Percentiles rank a stretch among this genome's conserved stretches.
Evolutionary conservation across 306 rosid genomes (phyloP).

Genomic region (Rubus idaeus): DNA sequence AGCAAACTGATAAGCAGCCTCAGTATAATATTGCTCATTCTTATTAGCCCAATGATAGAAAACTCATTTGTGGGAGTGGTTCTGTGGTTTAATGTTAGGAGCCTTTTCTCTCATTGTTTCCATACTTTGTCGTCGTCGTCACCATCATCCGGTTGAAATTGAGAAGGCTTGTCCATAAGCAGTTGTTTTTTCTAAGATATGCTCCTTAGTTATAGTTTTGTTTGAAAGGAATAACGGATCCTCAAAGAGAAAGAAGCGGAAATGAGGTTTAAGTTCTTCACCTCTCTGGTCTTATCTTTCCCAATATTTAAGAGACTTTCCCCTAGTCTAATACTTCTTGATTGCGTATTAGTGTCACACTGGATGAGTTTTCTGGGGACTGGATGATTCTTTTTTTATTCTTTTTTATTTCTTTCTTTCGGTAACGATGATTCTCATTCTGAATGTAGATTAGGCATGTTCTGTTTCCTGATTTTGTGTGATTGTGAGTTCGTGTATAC

Average conservation of each 20-base stretch:
- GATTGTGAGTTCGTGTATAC: background rate
- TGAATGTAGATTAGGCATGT: background rate
- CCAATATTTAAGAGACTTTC: background rate
- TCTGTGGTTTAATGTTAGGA: background rate
- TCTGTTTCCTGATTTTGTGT: background rate
- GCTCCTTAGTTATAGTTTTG: background rate
- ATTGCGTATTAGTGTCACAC: background rate
- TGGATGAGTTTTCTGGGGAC: background rate
- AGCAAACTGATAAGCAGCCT: background rate
- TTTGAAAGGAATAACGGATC: background rate
- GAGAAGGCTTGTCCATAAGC: background rate
- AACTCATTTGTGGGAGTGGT: background rate
- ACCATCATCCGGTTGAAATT: background rate
- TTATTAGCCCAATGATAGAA: background rate
- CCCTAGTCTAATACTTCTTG: background rate
- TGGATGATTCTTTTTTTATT: background rate
- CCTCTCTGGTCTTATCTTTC: background rate
- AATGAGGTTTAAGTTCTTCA: background rate
- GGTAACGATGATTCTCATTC: background rate
- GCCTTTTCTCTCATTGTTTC: background rate
- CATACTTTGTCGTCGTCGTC: background rate
- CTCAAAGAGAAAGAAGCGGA: background rate
- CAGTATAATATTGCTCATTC: background rate
- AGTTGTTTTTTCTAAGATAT: background rate
- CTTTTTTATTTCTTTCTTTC: background rate